These are phyloP conservation scores for Coemansia sp. DNA, from an alignment of 192 early-diverging fungal genomes.

Conservation along the genomic window DNA sequence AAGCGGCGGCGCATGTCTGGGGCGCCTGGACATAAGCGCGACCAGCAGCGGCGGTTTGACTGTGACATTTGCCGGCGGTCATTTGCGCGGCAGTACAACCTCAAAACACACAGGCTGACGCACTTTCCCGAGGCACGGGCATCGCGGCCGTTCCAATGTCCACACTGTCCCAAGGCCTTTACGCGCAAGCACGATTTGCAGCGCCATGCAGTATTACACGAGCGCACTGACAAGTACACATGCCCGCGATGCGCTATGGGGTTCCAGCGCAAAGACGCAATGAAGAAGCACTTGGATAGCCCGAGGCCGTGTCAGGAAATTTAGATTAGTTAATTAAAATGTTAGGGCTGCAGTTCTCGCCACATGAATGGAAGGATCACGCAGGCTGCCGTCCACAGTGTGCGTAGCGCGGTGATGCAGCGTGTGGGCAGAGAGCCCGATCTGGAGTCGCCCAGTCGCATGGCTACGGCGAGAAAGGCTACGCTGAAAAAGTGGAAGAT, in stretches of 20 bases:
- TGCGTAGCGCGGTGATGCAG: slow-evolving; percentile 45
- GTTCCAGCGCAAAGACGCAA: slow-evolving; percentile 53
- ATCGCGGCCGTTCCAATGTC: slow-evolving; percentile 59
- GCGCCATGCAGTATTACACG: slow-evolving; percentile 62
- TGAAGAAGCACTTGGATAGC: slow-evolving; percentile 35
- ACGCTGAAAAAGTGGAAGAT: slow-evolving; percentile 92
- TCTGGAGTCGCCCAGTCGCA: slow-evolving; percentile 19
- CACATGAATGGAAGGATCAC: slow-evolving; percentile 55
- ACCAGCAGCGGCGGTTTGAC: slow-evolving; percentile 50
- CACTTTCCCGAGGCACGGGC: slow-evolving; percentile 57
- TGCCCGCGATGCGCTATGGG: slow-evolving; percentile 47
- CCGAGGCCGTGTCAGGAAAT: neutral
- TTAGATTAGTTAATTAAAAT: slow-evolving; percentile 2
- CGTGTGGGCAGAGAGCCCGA: slow-evolving; percentile 14
- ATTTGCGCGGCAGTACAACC: slow-evolving; percentile 80
- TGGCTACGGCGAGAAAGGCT: slow-evolving; percentile 56
- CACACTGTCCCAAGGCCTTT: slow-evolving; percentile 64
- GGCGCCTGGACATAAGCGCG: slow-evolving; percentile 33
- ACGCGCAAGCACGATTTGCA: slow-evolving; percentile 73
- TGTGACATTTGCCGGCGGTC: slow-evolving; percentile 62
- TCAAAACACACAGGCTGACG: slow-evolving; percentile 71
- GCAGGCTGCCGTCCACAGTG: slow-evolving; percentile 51
- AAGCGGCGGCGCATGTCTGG: slow-evolving; percentile 30
- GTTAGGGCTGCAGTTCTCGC: slow-evolving; percentile 33
- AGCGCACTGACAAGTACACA: slow-evolving; percentile 47